These are phyloP conservation scores for Sporisorium iseilematis-ciliati DNA, from an alignment of 1,284 basidiomycete genomes.

Conservation along the genomic window DNA sequence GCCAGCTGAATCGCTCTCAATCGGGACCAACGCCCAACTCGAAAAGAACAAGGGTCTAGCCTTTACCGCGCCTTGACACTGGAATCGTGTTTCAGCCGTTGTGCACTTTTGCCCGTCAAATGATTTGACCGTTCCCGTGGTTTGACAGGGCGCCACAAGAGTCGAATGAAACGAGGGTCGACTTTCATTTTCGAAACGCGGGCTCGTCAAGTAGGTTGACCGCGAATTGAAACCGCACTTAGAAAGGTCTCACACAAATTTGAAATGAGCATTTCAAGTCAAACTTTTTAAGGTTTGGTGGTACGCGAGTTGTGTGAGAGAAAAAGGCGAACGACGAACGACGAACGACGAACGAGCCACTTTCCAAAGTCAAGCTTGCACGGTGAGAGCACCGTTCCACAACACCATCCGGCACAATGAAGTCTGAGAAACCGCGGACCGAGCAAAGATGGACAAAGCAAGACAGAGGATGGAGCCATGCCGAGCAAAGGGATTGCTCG, in stretches of 20 bases:
- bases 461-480: too few relatives aligned
- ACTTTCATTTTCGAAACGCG: too few relatives aligned
- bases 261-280: not conserved
- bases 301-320: not conserved
- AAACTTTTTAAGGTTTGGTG: constrained; percentile 7
- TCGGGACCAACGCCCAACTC: not conserved
- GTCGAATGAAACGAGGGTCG: too few relatives aligned
- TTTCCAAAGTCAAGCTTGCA: not conserved
- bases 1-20: not conserved
- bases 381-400: not conserved
- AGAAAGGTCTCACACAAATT: not conserved
- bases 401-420: too few relatives aligned
- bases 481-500: not conserved
- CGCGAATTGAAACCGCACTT: not conserved
- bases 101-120: not conserved
- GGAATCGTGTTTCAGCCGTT: not conserved
- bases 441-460: too few relatives aligned
- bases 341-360: constrained; percentile 7
- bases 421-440: too few relatives aligned
- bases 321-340: not conserved
- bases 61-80: not conserved
- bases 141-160: too few relatives aligned
- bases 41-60: not conserved
- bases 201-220: too few relatives aligned
- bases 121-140: too few relatives aligned